Percentiles rank a stretch among this genome's conserved stretches.
Evolutionary conservation across 371 early-diverging fungal genomes (phyloP).

Genomic region (Saksenaea oblongispora): DNA sequence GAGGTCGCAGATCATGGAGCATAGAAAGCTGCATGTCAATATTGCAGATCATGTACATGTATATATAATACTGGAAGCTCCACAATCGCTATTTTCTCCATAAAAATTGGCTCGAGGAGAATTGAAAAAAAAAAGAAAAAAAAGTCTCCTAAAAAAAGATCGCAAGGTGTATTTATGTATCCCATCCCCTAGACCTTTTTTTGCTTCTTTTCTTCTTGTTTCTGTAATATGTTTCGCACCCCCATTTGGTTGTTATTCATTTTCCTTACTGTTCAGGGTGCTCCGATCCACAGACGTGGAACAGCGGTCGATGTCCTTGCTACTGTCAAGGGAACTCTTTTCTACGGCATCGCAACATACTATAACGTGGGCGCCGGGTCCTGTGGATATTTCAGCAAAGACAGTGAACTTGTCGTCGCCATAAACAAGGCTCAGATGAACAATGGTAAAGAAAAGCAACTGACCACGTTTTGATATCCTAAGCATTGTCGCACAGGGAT

Average conservation of each 20-base stretch:
- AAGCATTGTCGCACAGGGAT: slow-evolving; percentile 18
- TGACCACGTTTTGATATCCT: not conserved
- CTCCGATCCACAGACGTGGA: not conserved
- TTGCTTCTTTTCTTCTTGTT: slow-evolving; percentile 1
- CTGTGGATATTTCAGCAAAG: slow-evolving; percentile 12
- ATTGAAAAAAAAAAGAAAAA: not conserved
- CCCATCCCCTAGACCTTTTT: not conserved
- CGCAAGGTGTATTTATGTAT: slow-evolving; percentile 3
- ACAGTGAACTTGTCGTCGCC: slow-evolving; percentile 24
- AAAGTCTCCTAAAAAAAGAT: not conserved
- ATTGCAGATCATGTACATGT: not conserved
- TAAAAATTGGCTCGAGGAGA: not conserved
- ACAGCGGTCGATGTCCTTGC: not conserved
- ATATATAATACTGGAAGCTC: not conserved
- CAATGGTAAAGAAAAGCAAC: slow-evolving; percentile 12
- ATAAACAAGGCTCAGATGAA: slow-evolving; percentile 21
- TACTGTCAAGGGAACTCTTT: slow-evolving; percentile 5
- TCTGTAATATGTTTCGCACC: not conserved
- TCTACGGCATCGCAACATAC: slow-evolving; percentile 21
- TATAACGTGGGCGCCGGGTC: slow-evolving; percentile 23
- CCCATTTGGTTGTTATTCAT: not conserved
- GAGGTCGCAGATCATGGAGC: slow-evolving; percentile 3
- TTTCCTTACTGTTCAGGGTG: not conserved
- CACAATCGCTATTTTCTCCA: not conserved
- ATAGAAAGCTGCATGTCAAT: slow-evolving; percentile 4